Conservation (phyloP, 352 stramenopile genomes). For the Globisporangium alternatum region DNA sequence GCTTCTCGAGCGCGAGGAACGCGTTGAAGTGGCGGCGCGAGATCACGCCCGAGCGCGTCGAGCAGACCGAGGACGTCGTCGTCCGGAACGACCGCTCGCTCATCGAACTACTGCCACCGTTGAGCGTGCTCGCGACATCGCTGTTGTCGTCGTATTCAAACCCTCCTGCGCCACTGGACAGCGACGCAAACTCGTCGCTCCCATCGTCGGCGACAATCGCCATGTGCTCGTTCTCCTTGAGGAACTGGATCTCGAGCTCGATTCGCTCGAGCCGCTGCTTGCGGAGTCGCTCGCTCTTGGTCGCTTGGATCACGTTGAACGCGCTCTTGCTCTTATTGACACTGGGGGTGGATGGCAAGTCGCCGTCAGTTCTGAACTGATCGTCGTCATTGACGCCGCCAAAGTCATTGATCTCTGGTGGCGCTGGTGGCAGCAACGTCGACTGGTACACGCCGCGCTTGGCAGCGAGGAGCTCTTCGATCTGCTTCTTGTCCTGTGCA, state of each 20-base stretch:
- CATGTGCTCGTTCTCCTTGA: conserved; percentile 40
- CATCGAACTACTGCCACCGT: conserved; percentile 19
- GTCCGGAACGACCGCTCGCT: conserved; percentile 52
- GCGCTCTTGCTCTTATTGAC: neutral
- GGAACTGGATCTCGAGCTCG: conserved; percentile 54
- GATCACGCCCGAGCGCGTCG: conserved; percentile 49
- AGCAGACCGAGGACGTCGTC: conserved; percentile 43
- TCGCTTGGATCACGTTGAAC: conserved; percentile 43
- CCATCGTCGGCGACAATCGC: conserved; percentile 35
- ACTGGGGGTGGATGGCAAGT: neutral
- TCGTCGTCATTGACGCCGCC: conserved; percentile 24
- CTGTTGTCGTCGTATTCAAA: neutral
- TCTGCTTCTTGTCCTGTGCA: conserved; percentile 33
- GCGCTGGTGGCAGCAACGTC: conserved; percentile 16
- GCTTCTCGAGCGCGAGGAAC: conserved; percentile 43
- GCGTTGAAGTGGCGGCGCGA: conserved; percentile 51
- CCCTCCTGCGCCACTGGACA: neutral
- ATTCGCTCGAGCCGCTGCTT: conserved; percentile 48
- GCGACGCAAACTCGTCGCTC: conserved; percentile 11
- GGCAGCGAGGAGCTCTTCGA: conserved; percentile 41
- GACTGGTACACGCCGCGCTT: conserved; percentile 40
- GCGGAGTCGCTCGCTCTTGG: conserved; percentile 36
- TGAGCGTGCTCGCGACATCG: neutral
- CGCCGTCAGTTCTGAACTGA: neutral
- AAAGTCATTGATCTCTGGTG: conserved; percentile 16